Conservation (phyloP, 805 yeast genomes). For the Hagleromyces aurorensis region DNA sequence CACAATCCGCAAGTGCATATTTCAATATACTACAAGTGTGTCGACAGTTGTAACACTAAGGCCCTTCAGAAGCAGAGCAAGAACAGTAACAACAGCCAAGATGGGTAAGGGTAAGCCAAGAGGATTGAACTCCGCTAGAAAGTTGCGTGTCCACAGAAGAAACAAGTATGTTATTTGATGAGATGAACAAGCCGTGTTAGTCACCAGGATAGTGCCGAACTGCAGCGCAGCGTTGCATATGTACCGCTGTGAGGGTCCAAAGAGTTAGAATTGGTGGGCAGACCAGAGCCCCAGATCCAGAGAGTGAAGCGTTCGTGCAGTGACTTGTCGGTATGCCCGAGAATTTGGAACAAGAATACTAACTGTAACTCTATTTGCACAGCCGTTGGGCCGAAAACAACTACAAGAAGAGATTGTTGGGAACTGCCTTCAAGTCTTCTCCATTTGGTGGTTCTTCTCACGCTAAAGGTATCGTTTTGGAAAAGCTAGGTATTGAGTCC, state of each 20-base stretch:
- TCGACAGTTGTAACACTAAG: not conserved
- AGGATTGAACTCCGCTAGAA: conserved; percentile 99
- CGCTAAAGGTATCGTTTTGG: conserved; percentile 99
- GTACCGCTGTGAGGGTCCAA: too few relatives aligned
- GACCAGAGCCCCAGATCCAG: too few relatives aligned
- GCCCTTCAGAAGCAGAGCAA: conserved; percentile 2
- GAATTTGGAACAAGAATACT: conserved; percentile 5
- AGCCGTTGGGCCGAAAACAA: conserved; percentile 99
- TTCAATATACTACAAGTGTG: too few relatives aligned
- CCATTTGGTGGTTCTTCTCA: conserved; percentile 99
- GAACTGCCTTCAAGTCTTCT: conserved; percentile 99
- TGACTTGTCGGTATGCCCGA: too few relatives aligned
- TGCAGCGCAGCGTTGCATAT: too few relatives aligned
- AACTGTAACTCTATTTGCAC: conserved; percentile 12
- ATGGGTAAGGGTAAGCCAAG: conserved; percentile 99
- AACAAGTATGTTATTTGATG: conserved; percentile 54
- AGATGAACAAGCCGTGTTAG: not conserved
- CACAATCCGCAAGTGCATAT: too few relatives aligned
- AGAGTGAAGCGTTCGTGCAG: not conserved
- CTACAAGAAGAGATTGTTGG: conserved; percentile 97
- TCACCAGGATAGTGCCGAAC: too few relatives aligned
- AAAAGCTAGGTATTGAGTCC: conserved; percentile 99
- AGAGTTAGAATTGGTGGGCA: not conserved
- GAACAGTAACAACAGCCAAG: conserved; percentile 32
- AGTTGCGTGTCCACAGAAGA: conserved; percentile 99